Evolutionary conservation across 140 eudicot species (phyloP), one percentile per base, ranked within the genome.

Genomic region (Bidens hawaiensis): DNA sequence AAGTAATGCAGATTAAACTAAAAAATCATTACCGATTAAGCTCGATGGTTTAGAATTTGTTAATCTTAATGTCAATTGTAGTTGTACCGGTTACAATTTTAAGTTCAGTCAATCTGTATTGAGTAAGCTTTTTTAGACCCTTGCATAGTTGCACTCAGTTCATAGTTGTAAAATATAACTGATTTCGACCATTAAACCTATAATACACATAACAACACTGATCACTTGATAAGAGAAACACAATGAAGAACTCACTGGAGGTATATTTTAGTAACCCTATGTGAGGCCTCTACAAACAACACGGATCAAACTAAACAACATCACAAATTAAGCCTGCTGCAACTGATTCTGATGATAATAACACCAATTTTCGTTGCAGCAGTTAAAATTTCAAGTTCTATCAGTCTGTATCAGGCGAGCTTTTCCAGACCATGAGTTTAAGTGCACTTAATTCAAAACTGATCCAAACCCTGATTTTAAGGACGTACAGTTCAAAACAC

Each of bases 381-480:
- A 4, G 4, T 25, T 43, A 43, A 15, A 43, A 43, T 26, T 5
- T 16, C 31, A 26, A 43, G 42, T 45, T 5, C 41, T 2, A 55
- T 15, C 24, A 27, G 16, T 28, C 42, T 55, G n/a, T n/a, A 27
- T 16, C 10, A 4, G 14, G 34, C 25, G 25, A 24, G 59, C 36
- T 25, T 25, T 67, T 53, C 16, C 40, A 43, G 28, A 6, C 56
- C 55, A 36, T 54, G 47, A 52, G 5, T 38, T 24, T 48, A 64
- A 33, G 48, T 33, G 22, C 59, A 64, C 31, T 47, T 21, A 64
- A 10, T 14, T 67, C 63, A 40, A 40, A 41, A 2, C 8, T 40
- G 43, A 52, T 43, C 11, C 48, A 68, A 12, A 49, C 60, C 68
- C 61, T 59, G 48, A 60, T 33, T 60, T 33, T 22, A 60, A 43